These are phyloP conservation scores for Kappamyces sp. DNA, from an alignment of 192 early-diverging fungal genomes.

Conservation along the genomic window DNA sequence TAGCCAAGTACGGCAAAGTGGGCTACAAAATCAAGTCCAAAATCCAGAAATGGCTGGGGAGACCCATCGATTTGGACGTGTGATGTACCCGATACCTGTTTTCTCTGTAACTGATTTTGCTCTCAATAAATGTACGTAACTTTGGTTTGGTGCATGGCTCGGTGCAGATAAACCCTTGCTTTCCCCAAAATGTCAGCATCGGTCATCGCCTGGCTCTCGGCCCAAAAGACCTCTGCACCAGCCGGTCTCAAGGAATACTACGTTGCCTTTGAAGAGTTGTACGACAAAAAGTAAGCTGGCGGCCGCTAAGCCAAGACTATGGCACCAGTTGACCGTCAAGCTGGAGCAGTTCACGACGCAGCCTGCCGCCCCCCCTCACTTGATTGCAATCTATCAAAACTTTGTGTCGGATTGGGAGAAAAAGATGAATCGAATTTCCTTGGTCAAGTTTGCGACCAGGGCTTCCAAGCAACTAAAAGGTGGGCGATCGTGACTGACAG, in stretches of 20 bases:
- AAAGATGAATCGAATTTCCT: constrained; percentile 90
- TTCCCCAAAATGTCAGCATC: too few species aligned
- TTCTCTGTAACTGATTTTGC: too few species aligned
- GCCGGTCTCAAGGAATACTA: constrained; percentile 69
- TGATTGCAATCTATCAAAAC: constrained; percentile 77
- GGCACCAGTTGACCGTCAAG: constrained; percentile 91
- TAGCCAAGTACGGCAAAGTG: too few species aligned
- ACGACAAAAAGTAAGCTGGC: constrained; percentile 83
- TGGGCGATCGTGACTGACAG: constrained; percentile 9
- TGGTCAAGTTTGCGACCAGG: constrained; percentile 75
- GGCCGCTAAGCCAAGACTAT: constrained; percentile 59
- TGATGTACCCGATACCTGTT: too few species aligned
- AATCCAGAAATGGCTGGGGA: too few species aligned
- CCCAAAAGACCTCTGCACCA: constrained; percentile 62
- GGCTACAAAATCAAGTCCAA: too few species aligned
- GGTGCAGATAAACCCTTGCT: too few species aligned
- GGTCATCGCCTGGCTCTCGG: constrained; percentile 65
- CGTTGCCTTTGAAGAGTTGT: constrained; percentile 80
- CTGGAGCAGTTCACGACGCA: constrained; percentile 71
- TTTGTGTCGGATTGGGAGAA: constrained; percentile 91
- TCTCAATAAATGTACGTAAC: too few species aligned
- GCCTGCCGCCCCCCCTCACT: constrained; percentile 68
- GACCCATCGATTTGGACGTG: too few species aligned
- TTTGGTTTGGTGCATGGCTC: too few species aligned
- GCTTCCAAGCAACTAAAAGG: constrained; percentile 53